Percentiles rank a stretch among this genome's conserved stretches.
Conservation (phyloP, 768 basidiomycete genomes). For the Cystofilobasidium macerans region DNA sequence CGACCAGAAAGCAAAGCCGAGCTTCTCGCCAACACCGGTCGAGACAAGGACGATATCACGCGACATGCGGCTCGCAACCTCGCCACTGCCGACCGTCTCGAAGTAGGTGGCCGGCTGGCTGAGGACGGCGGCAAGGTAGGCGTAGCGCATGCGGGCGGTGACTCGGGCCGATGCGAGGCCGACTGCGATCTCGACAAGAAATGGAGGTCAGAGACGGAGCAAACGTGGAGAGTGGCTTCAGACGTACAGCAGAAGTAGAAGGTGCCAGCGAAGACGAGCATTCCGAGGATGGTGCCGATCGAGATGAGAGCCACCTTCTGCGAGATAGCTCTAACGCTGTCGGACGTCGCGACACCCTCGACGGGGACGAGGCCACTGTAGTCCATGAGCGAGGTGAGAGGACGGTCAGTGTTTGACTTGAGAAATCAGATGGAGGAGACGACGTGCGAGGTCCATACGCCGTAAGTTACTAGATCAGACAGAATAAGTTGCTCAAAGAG, state of each 20-base stretch:
- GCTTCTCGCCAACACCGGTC: slow-evolving; percentile 26
- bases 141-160: slow-evolving; percentile 13
- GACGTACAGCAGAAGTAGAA: slow-evolving; percentile 17
- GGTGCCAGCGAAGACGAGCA: slow-evolving; percentile 8
- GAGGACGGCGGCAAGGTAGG: slow-evolving; percentile 26
- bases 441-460: slow-evolving; percentile 14
- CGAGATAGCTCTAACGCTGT: neutral
- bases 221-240: neutral
- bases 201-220: neutral
- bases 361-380: slow-evolving; percentile 12
- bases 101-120: slow-evolving; percentile 26
- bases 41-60: slow-evolving; percentile 22
- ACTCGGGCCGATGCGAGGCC: slow-evolving; percentile 11
- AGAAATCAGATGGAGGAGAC: too few relatives aligned
- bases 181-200: neutral
- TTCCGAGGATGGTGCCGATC: slow-evolving; percentile 1
- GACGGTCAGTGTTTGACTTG: too few relatives aligned
- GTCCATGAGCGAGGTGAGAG: too few relatives aligned
- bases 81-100: slow-evolving; percentile 27
- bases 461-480: slow-evolving; percentile 6
- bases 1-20: slow-evolving; percentile 22
- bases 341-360: neutral
- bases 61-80: slow-evolving; percentile 21
- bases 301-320: neutral
- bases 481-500: neutral